Conservation (phyloP, 768 basidiomycete genomes). For the Piloderma croceum region DNA sequence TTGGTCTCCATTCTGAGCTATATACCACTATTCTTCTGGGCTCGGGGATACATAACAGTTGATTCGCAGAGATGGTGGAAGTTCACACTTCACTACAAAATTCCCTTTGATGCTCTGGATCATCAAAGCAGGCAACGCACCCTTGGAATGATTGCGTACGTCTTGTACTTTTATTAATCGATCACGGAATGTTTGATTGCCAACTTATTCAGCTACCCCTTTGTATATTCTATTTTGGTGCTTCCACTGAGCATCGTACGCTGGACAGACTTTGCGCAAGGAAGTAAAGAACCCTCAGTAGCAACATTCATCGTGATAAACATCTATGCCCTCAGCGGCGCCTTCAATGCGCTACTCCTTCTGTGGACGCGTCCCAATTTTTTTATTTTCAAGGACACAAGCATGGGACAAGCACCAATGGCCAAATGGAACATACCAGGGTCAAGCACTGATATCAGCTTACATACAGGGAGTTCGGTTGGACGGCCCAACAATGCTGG, state of each 20-base stretch:
- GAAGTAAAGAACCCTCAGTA: slow-evolving; percentile 17
- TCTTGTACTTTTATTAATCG: neutral
- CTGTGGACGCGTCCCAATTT: slow-evolving; percentile 30
- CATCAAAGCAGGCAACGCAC: slow-evolving; percentile 13
- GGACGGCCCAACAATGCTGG: too few relatives aligned
- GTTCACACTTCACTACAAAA: slow-evolving; percentile 18
- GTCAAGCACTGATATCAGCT: too few relatives aligned
- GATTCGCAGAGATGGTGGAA: slow-evolving; percentile 30
- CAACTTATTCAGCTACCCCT: slow-evolving; percentile 40
- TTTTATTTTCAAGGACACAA: slow-evolving; percentile 25
- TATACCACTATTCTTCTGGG: slow-evolving; percentile 32
- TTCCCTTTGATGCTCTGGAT: slow-evolving; percentile 7
- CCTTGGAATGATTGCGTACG: slow-evolving; percentile 28
- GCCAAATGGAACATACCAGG: too few relatives aligned
- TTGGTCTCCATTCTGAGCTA: slow-evolving; percentile 29
- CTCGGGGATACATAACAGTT: slow-evolving; percentile 29
- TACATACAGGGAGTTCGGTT: too few relatives aligned
- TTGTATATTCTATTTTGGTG: slow-evolving; percentile 33
- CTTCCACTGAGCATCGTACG: slow-evolving; percentile 37
- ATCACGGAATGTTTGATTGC: too few relatives aligned
- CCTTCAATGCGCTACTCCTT: slow-evolving; percentile 35
- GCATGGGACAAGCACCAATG: too few relatives aligned
- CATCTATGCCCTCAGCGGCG: slow-evolving; percentile 34
- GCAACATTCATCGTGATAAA: slow-evolving; percentile 28
- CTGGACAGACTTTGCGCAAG: slow-evolving; percentile 29